phyloP scores from a whole-genome alignment of 2,329 filamentous ascomycete genomes.

The Sporothrix variecibatus region DNA sequence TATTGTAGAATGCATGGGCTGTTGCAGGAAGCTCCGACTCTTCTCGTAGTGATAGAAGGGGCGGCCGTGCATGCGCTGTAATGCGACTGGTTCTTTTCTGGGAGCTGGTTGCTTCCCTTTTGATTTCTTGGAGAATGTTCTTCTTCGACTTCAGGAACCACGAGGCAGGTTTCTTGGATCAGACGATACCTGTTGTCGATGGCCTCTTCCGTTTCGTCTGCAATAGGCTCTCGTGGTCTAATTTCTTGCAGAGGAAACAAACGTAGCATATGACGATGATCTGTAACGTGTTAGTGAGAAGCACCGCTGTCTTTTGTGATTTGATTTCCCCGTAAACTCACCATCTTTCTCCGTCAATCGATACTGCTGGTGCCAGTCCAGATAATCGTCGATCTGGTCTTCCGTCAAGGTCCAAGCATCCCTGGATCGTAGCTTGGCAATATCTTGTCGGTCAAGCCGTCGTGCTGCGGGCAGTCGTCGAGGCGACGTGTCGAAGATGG shows the following conservation, averaged over 20 bases:
- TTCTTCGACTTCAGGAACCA: neutral
- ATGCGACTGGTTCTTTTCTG: neutral
- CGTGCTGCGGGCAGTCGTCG: slow-evolving; percentile 19
- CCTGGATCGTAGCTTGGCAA: slow-evolving; percentile 34
- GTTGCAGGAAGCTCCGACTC: slow-evolving; percentile 46
- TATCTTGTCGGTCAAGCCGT: slow-evolving; percentile 33
- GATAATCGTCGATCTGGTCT: slow-evolving; percentile 68
- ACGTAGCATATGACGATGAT: slow-evolving; percentile 24
- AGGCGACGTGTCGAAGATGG: slow-evolving; percentile 45
- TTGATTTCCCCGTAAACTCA: too few species aligned
- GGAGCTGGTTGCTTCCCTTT: neutral
- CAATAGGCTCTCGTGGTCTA: slow-evolving; percentile 16
- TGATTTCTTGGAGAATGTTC: neutral
- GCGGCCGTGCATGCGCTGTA: neutral
- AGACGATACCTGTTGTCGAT: slow-evolving; percentile 23
- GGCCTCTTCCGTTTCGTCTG: slow-evolving; percentile 28
- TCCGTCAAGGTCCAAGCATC: slow-evolving; percentile 52
- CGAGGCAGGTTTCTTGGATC: slow-evolving; percentile 25
- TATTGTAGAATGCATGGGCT: slow-evolving; percentile 46
- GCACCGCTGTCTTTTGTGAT: too few species aligned
- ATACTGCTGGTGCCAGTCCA: slow-evolving; percentile 75
- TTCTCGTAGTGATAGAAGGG: slow-evolving; percentile 40
- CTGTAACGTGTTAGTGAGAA: slow-evolving; percentile 1
- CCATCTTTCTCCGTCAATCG: slow-evolving; percentile 42
- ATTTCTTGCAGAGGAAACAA: slow-evolving; percentile 25